Percentiles rank a stretch among this genome's conserved stretches.
Evolutionary conservation across 192 early-diverging fungal species (phyloP).

Genomic region (Coemansia sp.): DNA sequence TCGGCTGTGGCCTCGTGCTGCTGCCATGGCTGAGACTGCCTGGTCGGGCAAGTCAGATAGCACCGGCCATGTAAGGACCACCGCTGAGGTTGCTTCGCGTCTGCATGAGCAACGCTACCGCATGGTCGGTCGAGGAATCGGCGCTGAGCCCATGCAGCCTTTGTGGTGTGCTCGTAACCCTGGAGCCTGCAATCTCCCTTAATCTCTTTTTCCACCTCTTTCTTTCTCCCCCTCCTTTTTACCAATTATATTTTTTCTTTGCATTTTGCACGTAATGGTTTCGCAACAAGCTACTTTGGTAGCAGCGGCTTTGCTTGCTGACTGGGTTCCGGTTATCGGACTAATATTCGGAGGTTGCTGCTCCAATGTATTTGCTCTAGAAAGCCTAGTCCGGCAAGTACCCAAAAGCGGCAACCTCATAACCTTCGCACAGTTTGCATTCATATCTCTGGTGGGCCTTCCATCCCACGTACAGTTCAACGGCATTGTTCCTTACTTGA

Average conservation of each 20-base stretch:
- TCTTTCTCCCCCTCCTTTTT: neutral
- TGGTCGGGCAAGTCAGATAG: conserved; percentile 67
- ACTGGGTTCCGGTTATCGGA: conserved; percentile 61
- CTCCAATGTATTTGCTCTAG: conserved; percentile 81
- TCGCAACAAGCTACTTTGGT: neutral
- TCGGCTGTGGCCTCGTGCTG: conserved; percentile 68
- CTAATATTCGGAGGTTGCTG: conserved; percentile 90
- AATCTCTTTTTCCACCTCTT: neutral
- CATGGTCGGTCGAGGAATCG: conserved; percentile 64
- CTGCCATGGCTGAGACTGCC: conserved; percentile 64
- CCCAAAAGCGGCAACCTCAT: conserved; percentile 72
- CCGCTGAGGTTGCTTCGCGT: conserved; percentile 60
- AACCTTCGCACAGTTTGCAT: conserved; percentile 78
- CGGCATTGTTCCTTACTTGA: conserved; percentile 52
- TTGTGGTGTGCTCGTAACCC: conserved; percentile 70
- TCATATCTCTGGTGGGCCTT: conserved; percentile 72
- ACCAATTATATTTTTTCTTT: neutral
- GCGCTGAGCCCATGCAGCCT: conserved; percentile 70
- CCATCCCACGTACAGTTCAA: conserved; percentile 53
- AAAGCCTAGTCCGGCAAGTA: conserved; percentile 62
- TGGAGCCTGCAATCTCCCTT: conserved; percentile 48
- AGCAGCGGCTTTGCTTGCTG: conserved; percentile 21
- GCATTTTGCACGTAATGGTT: neutral
- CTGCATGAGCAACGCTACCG: conserved; percentile 72
- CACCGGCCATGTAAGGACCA: conserved; percentile 54